These are phyloP conservation scores for Coprinopsis strossmayeri DNA, from an alignment of 768 basidiomycete genomes.

Conservation along the genomic window DNA sequence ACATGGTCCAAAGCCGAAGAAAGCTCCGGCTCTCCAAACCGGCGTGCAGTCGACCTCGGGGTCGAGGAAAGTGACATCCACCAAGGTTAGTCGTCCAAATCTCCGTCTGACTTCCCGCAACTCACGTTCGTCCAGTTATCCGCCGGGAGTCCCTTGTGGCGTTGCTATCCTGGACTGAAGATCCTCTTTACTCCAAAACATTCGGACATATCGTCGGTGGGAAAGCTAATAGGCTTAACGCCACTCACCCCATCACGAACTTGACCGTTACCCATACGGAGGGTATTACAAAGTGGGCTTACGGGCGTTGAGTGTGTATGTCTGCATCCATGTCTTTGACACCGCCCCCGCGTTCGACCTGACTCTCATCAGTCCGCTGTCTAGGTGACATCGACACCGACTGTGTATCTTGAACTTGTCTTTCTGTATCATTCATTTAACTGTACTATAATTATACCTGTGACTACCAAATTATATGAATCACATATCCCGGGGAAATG, in stretches of 20 bases:
- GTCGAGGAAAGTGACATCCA: background rate
- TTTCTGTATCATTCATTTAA: too few relatives aligned
- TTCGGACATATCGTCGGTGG: constrained; percentile 22
- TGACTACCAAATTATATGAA: too few relatives aligned
- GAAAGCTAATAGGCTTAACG: constrained; percentile 24
- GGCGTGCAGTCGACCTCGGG: background rate
- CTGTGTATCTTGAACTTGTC: too few relatives aligned
- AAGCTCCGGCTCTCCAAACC: too few relatives aligned
- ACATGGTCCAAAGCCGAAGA: constrained; percentile 13
- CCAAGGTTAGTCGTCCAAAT: background rate
- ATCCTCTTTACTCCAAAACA: background rate
- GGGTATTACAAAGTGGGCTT: constrained; percentile 22
- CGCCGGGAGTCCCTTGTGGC: constrained; percentile 11
- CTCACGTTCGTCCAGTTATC: background rate
- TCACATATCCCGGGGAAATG: too few relatives aligned
- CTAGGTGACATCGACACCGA: too few relatives aligned
- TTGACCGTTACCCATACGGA: constrained; percentile 31
- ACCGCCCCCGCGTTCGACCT: too few relatives aligned
- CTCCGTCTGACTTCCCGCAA: background rate
- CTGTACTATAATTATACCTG: too few relatives aligned
- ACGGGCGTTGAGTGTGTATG: constrained; percentile 11
- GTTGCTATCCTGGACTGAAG: constrained; percentile 25
- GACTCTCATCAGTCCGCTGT: too few relatives aligned
- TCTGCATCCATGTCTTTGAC: too few relatives aligned
- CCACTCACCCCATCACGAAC: constrained; percentile 29